A percentile compares a stretch with the other conserved stretches of the same genome.
Conservation (phyloP, 306 rosid genomes). For the Quercus dentata region DNA sequence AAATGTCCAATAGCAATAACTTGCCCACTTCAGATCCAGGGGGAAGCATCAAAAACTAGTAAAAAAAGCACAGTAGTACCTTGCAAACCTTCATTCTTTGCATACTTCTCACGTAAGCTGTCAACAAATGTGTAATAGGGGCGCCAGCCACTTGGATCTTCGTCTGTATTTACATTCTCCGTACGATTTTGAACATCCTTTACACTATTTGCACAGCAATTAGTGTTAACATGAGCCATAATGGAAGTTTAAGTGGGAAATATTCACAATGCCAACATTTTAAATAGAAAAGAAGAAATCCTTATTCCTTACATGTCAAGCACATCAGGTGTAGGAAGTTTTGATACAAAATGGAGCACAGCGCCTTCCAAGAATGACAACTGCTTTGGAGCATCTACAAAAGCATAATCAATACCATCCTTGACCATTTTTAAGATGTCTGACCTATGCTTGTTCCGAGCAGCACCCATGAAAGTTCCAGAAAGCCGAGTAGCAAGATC, state of each 20-base stretch:
- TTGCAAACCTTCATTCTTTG: constrained; percentile 76
- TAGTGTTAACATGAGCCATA: constrained; percentile 18
- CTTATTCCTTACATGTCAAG: constrained; percentile 76
- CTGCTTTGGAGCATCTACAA: constrained; percentile 72
- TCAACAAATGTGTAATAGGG: constrained; percentile 69
- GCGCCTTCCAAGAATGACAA: constrained; percentile 75
- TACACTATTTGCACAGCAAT: constrained; percentile 43
- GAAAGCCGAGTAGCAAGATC: constrained; percentile 82
- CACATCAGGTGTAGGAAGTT: constrained; percentile 74
- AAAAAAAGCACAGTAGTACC: constrained; percentile 35
- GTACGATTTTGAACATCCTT: constrained; percentile 71
- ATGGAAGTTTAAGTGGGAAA: background rate
- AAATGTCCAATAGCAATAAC: background rate
- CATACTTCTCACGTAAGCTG: constrained; percentile 65
- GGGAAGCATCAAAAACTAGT: background rate
- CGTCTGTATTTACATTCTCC: constrained; percentile 70
- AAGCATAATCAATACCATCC: constrained; percentile 83
- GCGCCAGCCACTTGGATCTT: constrained; percentile 99
- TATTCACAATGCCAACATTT: constrained; percentile 14
- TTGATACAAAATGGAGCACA: constrained; percentile 68
- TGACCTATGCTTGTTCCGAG: constrained; percentile 67
- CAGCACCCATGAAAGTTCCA: constrained; percentile 76
- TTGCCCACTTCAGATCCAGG: background rate
- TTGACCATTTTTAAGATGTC: constrained; percentile 73
- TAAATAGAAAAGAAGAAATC: constrained; percentile 18